A percentile compares a stretch with the other conserved stretches of the same genome.
phyloP scores from a whole-genome alignment of 2,329 filamentous ascomycete genomes.

The Albifimbria verrucaria region DNA sequence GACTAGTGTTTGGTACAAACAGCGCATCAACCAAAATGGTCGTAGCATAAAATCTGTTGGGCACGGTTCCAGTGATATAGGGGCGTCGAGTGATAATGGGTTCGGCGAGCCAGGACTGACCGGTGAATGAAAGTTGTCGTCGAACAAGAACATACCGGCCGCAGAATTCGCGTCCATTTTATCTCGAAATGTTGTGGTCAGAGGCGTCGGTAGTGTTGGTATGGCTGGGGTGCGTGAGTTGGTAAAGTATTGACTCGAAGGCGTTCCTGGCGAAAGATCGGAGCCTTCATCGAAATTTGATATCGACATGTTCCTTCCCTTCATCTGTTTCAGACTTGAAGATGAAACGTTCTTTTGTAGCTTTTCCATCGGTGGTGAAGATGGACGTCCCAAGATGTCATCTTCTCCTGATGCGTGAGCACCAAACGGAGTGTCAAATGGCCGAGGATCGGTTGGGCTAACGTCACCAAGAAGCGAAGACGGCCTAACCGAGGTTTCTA shows the following conservation, averaged over 20 bases:
- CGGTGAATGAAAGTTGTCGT: constrained; percentile 73
- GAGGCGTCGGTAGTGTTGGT: constrained; percentile 66
- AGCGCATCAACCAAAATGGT: constrained; percentile 97
- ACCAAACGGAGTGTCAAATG: constrained; percentile 26
- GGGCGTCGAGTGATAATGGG: constrained; percentile 59
- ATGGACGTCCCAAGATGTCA: constrained; percentile 38
- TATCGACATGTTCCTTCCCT: constrained; percentile 69
- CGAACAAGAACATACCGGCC: constrained; percentile 74
- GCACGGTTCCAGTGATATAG: constrained; percentile 83
- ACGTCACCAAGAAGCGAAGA: constrained; percentile 23
- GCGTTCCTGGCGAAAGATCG: constrained; percentile 71
- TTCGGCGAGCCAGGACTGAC: constrained; percentile 64
- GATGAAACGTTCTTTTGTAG: constrained; percentile 67
- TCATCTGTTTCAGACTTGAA: constrained; percentile 67
- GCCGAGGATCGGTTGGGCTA: constrained; percentile 22
- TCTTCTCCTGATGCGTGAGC: constrained; percentile 34
- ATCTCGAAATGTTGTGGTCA: constrained; percentile 59
- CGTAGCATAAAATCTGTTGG: constrained; percentile 85
- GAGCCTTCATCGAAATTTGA: constrained; percentile 58
- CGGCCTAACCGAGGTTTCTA: constrained; percentile 10
- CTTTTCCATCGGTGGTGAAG: constrained; percentile 49
- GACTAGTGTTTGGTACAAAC: constrained; percentile 85
- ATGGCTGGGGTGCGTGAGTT: constrained; percentile 46
- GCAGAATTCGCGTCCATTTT: constrained; percentile 50
- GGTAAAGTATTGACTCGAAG: constrained; percentile 65